Evolutionary conservation across 768 basidiomycete species (phyloP), one percentile per base, ranked within the genome.

Genomic region (Phylloporus sp.): DNA sequence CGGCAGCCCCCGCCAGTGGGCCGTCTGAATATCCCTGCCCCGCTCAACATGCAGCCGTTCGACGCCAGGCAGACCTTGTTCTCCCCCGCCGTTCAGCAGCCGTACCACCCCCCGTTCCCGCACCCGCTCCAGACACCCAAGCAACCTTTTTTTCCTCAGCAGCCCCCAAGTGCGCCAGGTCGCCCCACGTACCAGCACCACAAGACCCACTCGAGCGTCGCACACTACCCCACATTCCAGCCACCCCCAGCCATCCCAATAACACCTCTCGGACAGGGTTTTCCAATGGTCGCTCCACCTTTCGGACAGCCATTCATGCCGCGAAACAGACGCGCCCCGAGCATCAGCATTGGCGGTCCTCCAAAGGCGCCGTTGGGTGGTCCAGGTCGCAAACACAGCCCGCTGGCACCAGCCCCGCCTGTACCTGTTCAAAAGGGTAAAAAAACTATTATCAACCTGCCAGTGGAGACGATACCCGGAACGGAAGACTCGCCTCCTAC

Each of bases 321-420:
- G 26, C 72, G 86, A 49, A 86, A 76, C 62, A 76, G 85, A 65
- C 77, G 88, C 38, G 80, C 87, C 50, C 78, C 77, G 15, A 80
- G 79, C 56, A 56, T 86, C 39, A 88, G 85, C 64, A 80, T 87
- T 36, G 91, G 91, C 12, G 91, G 91, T 7, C 91, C 91, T n/a
- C 91, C 91, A 9, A 93, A 92, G 66, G 91, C 91, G 1, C 78
- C 82, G 1, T 71, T 93, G 3, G 91, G 91, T 16, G 91, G 91
- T 0, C 89, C 86, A 12, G 80, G 82, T 40, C 80, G 86, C 40
- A 92, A 88, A 70, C 76, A 83, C 45, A 87, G 84, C 66, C 88
- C 88, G 11, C 70, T 86, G 52, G 76, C 81, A 10, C 63, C 65
- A 13, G 50, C 57, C 10, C 63, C 67, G 54, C 68, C 44, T 38